phyloP scores from a whole-genome alignment of 345 rosid genomes.

The Ceriops decandra region DNA sequence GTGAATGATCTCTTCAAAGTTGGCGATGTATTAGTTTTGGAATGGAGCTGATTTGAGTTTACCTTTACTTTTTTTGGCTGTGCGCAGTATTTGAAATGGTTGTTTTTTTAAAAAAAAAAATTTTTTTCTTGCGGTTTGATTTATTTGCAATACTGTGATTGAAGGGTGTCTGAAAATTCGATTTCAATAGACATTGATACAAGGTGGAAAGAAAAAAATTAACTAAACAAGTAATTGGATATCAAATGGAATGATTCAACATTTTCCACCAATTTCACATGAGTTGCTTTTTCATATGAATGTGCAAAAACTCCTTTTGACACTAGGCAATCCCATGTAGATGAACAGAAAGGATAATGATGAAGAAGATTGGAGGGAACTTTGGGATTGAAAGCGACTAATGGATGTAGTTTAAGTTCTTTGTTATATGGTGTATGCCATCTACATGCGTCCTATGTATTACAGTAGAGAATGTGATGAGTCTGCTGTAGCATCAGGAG shows the following conservation, averaged over 20 bases:
- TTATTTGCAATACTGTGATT: neutral
- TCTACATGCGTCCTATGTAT: slow-evolving; percentile 8
- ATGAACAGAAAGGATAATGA: slow-evolving; percentile 14
- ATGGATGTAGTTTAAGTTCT: slow-evolving; percentile 21
- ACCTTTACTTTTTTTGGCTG: neutral
- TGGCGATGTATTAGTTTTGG: too few relatives aligned
- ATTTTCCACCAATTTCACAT: too few relatives aligned
- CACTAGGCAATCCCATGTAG: neutral
- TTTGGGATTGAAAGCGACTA: slow-evolving; percentile 15
- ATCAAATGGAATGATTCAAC: too few relatives aligned
- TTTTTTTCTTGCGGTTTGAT: neutral
- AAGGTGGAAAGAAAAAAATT: too few relatives aligned
- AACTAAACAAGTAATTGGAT: too few relatives aligned
- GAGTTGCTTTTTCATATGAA: too few relatives aligned
- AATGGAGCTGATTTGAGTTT: too few relatives aligned
- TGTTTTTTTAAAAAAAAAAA: neutral
- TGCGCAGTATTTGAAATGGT: neutral
- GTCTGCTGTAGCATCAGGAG: neutral
- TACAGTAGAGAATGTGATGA: neutral
- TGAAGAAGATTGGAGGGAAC: slow-evolving; percentile 17
- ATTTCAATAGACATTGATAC: too few relatives aligned
- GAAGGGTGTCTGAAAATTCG: too few relatives aligned
- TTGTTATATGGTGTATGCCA: slow-evolving; percentile 16
- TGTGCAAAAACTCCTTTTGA: neutral
- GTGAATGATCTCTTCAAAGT: too few relatives aligned